Evolutionary conservation across 2,329 filamentous ascomycete species (phyloP), one percentile per base, ranked within the genome.

Genomic region (Cercospora sesami): DNA sequence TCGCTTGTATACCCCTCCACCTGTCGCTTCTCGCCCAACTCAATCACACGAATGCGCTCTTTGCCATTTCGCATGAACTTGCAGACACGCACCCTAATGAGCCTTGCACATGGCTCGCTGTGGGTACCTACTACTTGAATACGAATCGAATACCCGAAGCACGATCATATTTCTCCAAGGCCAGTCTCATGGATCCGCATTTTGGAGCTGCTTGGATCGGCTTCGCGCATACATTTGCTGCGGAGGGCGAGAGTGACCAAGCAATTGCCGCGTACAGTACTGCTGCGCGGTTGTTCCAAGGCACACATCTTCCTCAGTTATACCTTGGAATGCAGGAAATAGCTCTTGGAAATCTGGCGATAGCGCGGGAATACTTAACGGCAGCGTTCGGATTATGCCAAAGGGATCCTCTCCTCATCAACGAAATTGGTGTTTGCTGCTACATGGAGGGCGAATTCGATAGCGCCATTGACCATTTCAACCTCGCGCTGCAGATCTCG

Each of bases 291-390:
- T 83, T 99, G 0, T 99, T 99, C 80, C 96, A 97, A 83, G 95
- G 95, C 45, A 98, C 94, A 0, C 96, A 99, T 78, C 85, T 99
- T 1, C 95, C 95, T 0, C 94, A 97, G 76, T 87, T 99, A 2
- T 99, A 98, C 78, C 83, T 99, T 28, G 95, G 96, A 6, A 99
- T 99, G 95, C 96, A 99, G 79, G 96, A 99, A 80, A 90, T 98
- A 59, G 93, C 94, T 18, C 86, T 99, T 68, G 96, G 96, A 80
- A 98, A 99, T 75, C 92, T 98, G 87, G 90, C 89, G 0, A 86
- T 98, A 16, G 95, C 96, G 0, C 91, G 96, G 72, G 95, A 99
- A 79, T 99, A 98, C 78, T 86, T 98, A 55, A 93, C 92, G 75
- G 93, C 93, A 3, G 94, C 95, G 0, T 96, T 95, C 78, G 85